These are phyloP conservation scores for Cryptococcus amylolentus DNA, from an alignment of 1,284 basidiomycete species.

Conservation along the genomic window DNA sequence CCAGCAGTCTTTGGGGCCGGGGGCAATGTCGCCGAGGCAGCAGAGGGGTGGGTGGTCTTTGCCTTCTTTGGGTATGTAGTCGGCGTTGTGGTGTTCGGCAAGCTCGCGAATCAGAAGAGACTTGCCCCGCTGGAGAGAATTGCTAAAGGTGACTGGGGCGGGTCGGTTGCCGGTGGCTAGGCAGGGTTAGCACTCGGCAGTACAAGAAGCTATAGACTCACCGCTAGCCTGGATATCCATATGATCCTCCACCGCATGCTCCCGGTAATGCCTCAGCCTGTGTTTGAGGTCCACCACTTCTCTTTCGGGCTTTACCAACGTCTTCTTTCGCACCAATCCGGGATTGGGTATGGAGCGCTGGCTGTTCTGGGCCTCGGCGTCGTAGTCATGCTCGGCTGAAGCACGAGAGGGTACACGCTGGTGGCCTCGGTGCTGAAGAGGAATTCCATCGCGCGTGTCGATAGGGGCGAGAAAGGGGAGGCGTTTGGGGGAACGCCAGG, in stretches of 20 bases:
- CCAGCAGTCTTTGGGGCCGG: conserved; percentile 90
- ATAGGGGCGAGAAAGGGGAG: too few species aligned
- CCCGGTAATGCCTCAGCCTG: conserved; percentile 91
- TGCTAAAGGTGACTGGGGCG: conserved; percentile 53
- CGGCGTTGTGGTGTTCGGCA: conserved; percentile 79
- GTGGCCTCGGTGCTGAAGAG: too few species aligned
- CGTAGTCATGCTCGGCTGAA: too few species aligned
- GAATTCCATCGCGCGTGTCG: too few species aligned
- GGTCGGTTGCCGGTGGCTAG: conserved; percentile 76
- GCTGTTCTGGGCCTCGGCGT: too few species aligned
- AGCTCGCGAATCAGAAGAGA: conserved; percentile 84
- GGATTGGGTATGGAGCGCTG: not conserved
- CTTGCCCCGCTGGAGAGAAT: conserved; percentile 68
- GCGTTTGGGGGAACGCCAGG: too few species aligned
- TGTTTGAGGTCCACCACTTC: conserved; percentile 96
- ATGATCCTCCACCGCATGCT: conserved; percentile 77
- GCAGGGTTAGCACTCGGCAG: conserved; percentile 5
- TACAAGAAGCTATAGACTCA: conserved; percentile 51
- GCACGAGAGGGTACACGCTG: too few species aligned
- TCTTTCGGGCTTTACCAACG: conserved; percentile 85
- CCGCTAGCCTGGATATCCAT: conserved; percentile 72
- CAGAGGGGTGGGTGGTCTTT: conserved; percentile 59
- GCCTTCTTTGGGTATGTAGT: conserved; percentile 61
- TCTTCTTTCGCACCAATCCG: conserved; percentile 75
- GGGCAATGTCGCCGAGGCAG: conserved; percentile 68